Evolutionary conservation across 148 eudicot species (phyloP).

Genomic region (Silene latifolia): DNA sequence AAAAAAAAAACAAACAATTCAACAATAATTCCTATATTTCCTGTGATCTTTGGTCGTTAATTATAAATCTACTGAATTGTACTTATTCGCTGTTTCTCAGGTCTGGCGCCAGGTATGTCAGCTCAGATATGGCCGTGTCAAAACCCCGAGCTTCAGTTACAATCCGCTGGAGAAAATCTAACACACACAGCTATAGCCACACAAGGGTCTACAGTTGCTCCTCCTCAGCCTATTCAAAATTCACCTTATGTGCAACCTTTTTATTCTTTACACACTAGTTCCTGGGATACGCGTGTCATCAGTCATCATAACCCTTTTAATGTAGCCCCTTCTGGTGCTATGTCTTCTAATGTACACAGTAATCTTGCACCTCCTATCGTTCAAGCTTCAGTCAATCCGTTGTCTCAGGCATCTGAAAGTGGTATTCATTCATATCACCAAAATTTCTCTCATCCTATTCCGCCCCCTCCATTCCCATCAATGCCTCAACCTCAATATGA

Average conservation of each 20-base stretch:
- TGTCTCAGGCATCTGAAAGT: slow-evolving; percentile 59
- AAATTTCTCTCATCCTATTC: slow-evolving; percentile 44
- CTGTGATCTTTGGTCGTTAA: not conserved
- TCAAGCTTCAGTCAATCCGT: slow-evolving; percentile 77
- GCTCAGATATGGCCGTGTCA: slow-evolving; percentile 56
- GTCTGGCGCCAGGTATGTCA: slow-evolving; percentile 30
- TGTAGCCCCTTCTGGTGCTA: slow-evolving; percentile 31
- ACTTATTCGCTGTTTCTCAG: slow-evolving; percentile 23
- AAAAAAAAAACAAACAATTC: not conserved
- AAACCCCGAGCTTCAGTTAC: slow-evolving; percentile 46
- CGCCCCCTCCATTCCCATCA: slow-evolving; percentile 43
- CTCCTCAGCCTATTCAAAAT: slow-evolving; percentile 53
- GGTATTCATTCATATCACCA: slow-evolving; percentile 52
- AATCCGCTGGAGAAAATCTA: slow-evolving; percentile 35
- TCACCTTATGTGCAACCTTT: slow-evolving; percentile 46
- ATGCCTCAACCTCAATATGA: slow-evolving; percentile 49
- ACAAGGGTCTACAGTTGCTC: slow-evolving; percentile 41
- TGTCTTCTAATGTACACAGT: slow-evolving; percentile 43
- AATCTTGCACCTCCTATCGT: slow-evolving; percentile 46
- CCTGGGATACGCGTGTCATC: slow-evolving; percentile 64
- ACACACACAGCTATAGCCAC: slow-evolving; percentile 41
- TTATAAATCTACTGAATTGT: not conserved
- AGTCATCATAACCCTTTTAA: slow-evolving; percentile 47
- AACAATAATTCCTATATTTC: not conserved
- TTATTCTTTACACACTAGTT: slow-evolving; percentile 57